Evolutionary conservation across 495 filamentous ascomycete genomes (phyloP), one percentile per base, ranked within the genome.

Genomic region (Aspergillus campestris): DNA sequence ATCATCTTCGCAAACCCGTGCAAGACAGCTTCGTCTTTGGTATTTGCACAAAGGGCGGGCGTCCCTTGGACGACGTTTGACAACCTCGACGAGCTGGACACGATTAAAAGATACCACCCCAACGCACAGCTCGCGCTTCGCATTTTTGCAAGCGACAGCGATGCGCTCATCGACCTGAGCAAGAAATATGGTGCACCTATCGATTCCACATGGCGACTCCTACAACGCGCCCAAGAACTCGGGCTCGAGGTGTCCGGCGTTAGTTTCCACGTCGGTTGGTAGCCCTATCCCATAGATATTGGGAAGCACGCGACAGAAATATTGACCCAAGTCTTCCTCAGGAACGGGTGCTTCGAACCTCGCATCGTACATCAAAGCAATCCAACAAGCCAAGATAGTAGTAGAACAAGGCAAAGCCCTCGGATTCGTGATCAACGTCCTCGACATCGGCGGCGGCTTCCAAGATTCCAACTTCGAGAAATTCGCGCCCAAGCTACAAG

Each of bases 1-100:
- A 64, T 69, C 18, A 44, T 69, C 31, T 66, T 63, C 45, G 59
- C 65, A 1, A 51, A 65, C 38, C 65, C 63, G 15, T 61, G 61
- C 40, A 66, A 69, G 34, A 35, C 58, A 0, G 39, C 40, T 8
- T 47, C 56, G 0, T 48, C 54, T 7, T 6, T 69, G 10, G 33
- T 32, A 8, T 58, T 59, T 27, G 61, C 65, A 5, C 32, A 38
- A 4, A 12, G 47, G 5, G 29, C 24, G 6, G 61, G 59, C 5
- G 48, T 68, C 3, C 1, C 39, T 0, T 43, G 48, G 6, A 66
- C 62, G n/a, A 65, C 59, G 0, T 68, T 66, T 34, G 65, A 68
- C 24, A 66, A 62, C 34, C 18, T 56, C 8, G 65, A 68, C 29
- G 65, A 68, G 37, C 34, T 68, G 8, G 46, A 65, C 28, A 60